Base-by-base conservation (phyloP, 2,329 filamentous ascomycete species). In the Pseudopyrenochaeta lycopersici region DNA sequence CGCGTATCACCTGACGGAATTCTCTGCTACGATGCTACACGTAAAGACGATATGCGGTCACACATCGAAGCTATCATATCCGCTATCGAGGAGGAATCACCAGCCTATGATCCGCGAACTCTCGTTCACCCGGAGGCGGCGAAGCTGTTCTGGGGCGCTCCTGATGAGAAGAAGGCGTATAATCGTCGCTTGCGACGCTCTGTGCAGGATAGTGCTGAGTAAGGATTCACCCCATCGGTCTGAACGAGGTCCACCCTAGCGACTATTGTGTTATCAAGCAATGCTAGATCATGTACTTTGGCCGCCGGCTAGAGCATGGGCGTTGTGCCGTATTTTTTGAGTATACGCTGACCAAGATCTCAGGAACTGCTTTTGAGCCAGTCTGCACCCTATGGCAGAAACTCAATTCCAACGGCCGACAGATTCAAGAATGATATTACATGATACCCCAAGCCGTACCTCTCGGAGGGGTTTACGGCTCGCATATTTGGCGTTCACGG, bases 31-130 rank as follows among this genome's bases (percentile, higher is more conserved):
- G 68, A 74, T 30, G 63, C 73, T n/a, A 75, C 88, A 87, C 48
- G 87, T 88, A 71, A 72, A 4, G 92, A 97, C 56, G 92, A 97
- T 65, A 86, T 94, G 65, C 86, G 85, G 55, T 87, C 88, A 2
- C 94, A 98, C 63, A 88, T 99, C 38, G 89, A 96, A 49, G 90
- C 89, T 4, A 89, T 98, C 50, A 86, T 97, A 58, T 83, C 85
- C 6, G 84, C 89, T 1, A 81, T 98, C n/a, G 92, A 97, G 70
- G 93, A 98, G 50, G 91, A 96, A 55, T 84, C 87, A 1, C 91
- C 93, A 0, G 88, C 90, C 0, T 98, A 96, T 70, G 95, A 99
- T 71, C 95, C 95, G 1, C 85, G 94, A 40, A 93, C 91, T 10
- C 85, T 92, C 29, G 91, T 98, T 32, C 89, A 97, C 60, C 90